Base-by-base conservation (phyloP, 23 red algal species). In the Chondrus crispus region DNA sequence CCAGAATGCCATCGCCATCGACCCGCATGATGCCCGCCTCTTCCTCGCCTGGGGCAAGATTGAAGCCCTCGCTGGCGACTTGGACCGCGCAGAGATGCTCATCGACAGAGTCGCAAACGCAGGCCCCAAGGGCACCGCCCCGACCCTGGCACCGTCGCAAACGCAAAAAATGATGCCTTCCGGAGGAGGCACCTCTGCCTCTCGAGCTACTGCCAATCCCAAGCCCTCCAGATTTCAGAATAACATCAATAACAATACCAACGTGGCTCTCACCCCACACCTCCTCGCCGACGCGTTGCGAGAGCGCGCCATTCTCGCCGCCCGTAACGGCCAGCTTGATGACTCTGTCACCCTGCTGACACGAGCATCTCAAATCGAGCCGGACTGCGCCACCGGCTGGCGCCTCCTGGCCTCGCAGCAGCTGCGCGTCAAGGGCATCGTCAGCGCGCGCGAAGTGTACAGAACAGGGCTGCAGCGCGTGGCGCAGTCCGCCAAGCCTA, bases 361-460 rank as follows among this genome's bases (percentile, higher is more conserved):
- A 5, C 73, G 87, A n/a, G 87, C 87, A 33, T 63, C 87, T 19
- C 73, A 72, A 78, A 69, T 82, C 26, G 72, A 91, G 6, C 87
- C 87, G 35, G 30, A 45, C 14, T 54, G 35, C 19, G 71, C 68
- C 33, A 52, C 18, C n/a, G 52, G 38, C 11, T 91, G 87, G 87
- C 70, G 87, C 18, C 41, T 71, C 7, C 57, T 91, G 8, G 72
- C 87, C 0, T 46, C 28, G 29, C 87, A 91, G 14, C 14, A 30
- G 14, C 62, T 81, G 19, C 87, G 72, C 16, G 51, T 50, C 26
- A 29, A 68, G 26, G 87, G 87, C 3, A 80, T 80, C 41, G 73
- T 62, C 7, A 48, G 40, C 7, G 74, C 46, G 12, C 46, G 87
- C 7, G 74, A 36, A 10, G 75, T 91, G 33, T 91, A 91, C 68